Percentiles rank a stretch among this genome's conserved stretches.
Conservation (phyloP, 345 rosid genomes). For the Linum trigynum region DNA sequence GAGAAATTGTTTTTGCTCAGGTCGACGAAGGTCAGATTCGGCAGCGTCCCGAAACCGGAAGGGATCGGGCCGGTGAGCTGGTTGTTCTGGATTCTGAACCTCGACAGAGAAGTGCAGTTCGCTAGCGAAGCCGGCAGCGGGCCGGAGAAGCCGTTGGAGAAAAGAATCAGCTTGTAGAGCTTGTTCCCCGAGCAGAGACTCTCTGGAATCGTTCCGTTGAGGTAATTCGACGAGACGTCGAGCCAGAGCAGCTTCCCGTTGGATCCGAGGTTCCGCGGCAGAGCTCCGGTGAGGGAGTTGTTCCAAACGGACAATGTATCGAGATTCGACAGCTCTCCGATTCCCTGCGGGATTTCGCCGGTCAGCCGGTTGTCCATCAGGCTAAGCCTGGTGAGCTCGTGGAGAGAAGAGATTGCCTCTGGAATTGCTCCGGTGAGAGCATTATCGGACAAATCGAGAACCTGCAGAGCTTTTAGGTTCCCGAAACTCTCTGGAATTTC, state of each 20-base stretch:
- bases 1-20: constrained; percentile 59
- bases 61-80: constrained; percentile 64
- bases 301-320: constrained; percentile 56
- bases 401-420: constrained; percentile 34
- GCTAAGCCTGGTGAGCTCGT: constrained; percentile 47
- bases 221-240: constrained; percentile 70
- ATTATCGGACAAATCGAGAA: constrained; percentile 64
- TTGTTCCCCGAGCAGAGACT: constrained; percentile 63
- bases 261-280: constrained; percentile 69
- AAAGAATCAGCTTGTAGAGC: constrained; percentile 72
- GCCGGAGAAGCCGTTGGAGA: constrained; percentile 55
- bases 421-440: constrained; percentile 66
- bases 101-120: constrained; percentile 46
- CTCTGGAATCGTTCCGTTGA: constrained; percentile 66
- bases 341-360: constrained; percentile 56
- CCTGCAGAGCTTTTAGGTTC: constrained; percentile 36
- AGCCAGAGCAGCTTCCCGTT: constrained; percentile 45
- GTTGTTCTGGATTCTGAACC: constrained; percentile 67
- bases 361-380: constrained; percentile 48
- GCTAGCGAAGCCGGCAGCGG: constrained; percentile 46
- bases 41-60: constrained; percentile 48
- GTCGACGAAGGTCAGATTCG: constrained; percentile 61
- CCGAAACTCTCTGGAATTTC: constrained; percentile 58
- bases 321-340: constrained; percentile 56
- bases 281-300: constrained; percentile 54